Evolutionary conservation across 768 basidiomycete genomes (phyloP).

Genomic region (Neoboletus brunneissimus): DNA sequence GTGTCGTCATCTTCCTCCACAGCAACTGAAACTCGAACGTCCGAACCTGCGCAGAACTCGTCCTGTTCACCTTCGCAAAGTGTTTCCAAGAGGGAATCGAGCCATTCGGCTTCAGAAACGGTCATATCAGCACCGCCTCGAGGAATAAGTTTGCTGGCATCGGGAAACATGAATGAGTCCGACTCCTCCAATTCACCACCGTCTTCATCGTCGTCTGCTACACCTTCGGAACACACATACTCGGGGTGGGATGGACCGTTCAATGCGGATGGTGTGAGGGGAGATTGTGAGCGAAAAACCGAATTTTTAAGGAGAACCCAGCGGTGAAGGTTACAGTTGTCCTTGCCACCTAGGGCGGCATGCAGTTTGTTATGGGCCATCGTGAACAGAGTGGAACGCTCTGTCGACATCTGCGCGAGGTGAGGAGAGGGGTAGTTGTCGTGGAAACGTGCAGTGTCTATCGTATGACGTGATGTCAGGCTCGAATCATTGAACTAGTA

Average conservation of each 20-base stretch:
- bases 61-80: conserved; percentile 72
- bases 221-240: conserved; percentile 36
- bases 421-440: conserved; percentile 6
- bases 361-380: conserved; percentile 77
- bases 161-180: conserved; percentile 80
- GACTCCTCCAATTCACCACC: conserved; percentile 40
- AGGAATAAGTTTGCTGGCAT: conserved; percentile 56
- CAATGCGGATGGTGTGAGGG: conserved; percentile 32
- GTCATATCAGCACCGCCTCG: conserved; percentile 32
- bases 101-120: conserved; percentile 74
- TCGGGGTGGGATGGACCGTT: conserved; percentile 18
- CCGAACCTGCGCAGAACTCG: conserved; percentile 47
- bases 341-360: conserved; percentile 55
- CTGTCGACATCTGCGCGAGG: conserved; percentile 45
- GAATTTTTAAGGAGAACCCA: conserved; percentile 90
- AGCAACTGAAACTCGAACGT: conserved; percentile 45
- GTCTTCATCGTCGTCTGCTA: conserved; percentile 53
- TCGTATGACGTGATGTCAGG: conserved; percentile 10
- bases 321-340: conserved; percentile 75
- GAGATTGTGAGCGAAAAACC: conserved; percentile 52
- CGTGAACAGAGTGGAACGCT: conserved; percentile 49
- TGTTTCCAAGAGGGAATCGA: conserved; percentile 75
- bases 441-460: conserved; percentile 18
- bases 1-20: conserved; percentile 60
- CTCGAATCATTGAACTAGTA: neutral